Base-by-base conservation (phyloP, 352 stramenopile genomes). In the Phytophthora rubi region DNA sequence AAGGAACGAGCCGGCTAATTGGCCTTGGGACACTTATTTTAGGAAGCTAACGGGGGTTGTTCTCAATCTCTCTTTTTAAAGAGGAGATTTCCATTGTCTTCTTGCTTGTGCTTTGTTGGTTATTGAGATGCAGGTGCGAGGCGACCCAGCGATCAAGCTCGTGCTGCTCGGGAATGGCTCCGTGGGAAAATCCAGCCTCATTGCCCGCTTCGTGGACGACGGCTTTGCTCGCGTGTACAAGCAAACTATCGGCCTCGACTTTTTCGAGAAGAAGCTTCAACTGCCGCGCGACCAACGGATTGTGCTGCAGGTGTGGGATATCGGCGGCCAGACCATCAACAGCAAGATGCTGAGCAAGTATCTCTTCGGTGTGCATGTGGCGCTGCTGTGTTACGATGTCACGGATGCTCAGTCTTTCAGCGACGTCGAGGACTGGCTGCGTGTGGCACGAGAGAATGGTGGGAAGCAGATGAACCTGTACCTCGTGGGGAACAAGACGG, bases 311-410 rank as follows among this genome's bases (percentile, higher is more conserved):
- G 82, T 97, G 7, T 96, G 89, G 88, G 91, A 97, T 77, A 96
- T 97, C 53, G 91, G 89, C 16, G 89, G 90, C 8, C 91, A 97
- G 67, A 95, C 79, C n/a, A 93, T 94, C 63, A 86, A 82, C 70
- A 96, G 89, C 73, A 93, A 90, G 62, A 97, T 96, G 88, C 70
- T 97, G 52, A 70, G 61, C 67, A 97, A 95, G 68, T 96, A 97
- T 70, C 64, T 97, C 26, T 96, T 85, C 48, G 85, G 83, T 30
- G 85, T 85, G 23, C 73, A 96, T 56, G 84, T 96, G 13, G 87
- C 88, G 23, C 69, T 96, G 65, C 57, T 97, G 10, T 96, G 90
- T 70, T 97, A 97, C 61, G 88, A 97, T 54, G 85, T 97, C 30
- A 97, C 89, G 37, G 88, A 97, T 55, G 73, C 83, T 23, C 83